phyloP scores from a whole-genome alignment of 306 rosid species.

The Sindora glabra region DNA sequence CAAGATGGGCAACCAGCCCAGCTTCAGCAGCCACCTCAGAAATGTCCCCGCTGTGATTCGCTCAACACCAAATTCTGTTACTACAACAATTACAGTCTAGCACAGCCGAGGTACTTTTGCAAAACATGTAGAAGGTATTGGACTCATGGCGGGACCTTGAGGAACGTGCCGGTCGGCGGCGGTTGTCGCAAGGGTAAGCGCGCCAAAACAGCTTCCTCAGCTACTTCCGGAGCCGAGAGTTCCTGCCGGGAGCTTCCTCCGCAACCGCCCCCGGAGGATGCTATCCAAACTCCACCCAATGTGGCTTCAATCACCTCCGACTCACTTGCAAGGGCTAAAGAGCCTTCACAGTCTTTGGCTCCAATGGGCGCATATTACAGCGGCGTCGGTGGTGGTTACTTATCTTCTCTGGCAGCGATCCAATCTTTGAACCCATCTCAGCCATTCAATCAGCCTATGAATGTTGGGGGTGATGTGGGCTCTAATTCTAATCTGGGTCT shows the following conservation, averaged over 20 bases:
- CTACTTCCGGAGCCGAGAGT: background rate
- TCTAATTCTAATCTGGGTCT: conserved; percentile 34
- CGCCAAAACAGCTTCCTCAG: conserved; percentile 1
- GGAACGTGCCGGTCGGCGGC: conserved; percentile 65
- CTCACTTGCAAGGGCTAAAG: background rate
- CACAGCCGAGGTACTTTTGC: conserved; percentile 62
- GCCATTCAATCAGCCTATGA: conserved; percentile 10
- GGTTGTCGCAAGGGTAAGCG: conserved; percentile 43
- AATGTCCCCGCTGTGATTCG: conserved; percentile 59
- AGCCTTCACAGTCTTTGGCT: background rate
- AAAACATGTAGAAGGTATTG: conserved; percentile 57
- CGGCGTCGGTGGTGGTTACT: conserved; percentile 18
- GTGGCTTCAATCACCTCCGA: too few species aligned
- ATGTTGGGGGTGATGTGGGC: background rate
- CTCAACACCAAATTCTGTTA: conserved; percentile 60
- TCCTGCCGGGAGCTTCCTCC: conserved; percentile 7
- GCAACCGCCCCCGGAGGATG: background rate
- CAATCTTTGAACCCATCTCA: conserved; percentile 20
- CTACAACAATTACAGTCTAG: conserved; percentile 55
- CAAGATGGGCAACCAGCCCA: background rate
- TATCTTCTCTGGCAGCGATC: conserved; percentile 32
- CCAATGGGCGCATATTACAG: conserved; percentile 9
- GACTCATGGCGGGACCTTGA: conserved; percentile 63
- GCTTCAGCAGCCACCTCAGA: conserved; percentile 11
- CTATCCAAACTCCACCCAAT: too few species aligned